phyloP scores from a whole-genome alignment of 1,284 basidiomycete genomes.

The Sanguinoderma infundibulare region DNA sequence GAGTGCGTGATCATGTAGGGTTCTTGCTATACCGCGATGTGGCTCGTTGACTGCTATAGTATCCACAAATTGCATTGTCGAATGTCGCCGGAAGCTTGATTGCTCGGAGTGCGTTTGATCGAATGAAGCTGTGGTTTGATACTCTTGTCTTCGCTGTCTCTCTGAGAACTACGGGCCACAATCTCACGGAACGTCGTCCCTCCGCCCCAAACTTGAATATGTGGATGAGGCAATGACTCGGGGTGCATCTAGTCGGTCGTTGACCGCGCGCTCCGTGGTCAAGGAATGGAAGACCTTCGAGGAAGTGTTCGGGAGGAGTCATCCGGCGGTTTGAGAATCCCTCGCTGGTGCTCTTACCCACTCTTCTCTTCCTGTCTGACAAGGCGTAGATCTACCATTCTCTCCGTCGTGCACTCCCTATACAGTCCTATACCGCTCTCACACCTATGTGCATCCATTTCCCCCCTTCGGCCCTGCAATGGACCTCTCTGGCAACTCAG shows the following conservation, averaged over 20 bases:
- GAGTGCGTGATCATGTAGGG: slow-evolving; percentile 67
- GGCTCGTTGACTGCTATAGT: neutral
- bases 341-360: neutral
- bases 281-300: neutral
- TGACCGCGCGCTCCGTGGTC: too few relatives aligned
- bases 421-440: neutral
- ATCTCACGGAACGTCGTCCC: neutral
- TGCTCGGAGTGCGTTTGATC: neutral
- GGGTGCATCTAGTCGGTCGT: neutral
- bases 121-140: neutral
- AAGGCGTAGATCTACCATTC: neutral
- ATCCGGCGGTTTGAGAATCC: neutral
- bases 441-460: neutral
- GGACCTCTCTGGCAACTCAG: neutral
- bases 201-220: neutral
- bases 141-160: neutral
- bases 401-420: neutral
- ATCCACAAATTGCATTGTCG: neutral
- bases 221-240: neutral
- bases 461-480: neutral
- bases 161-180: neutral
- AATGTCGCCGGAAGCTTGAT: neutral
- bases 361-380: neutral
- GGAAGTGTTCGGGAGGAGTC: neutral
- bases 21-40: neutral